phyloP scores from a whole-genome alignment of 1,284 basidiomycete genomes.

The Takashimella tepidaria region DNA sequence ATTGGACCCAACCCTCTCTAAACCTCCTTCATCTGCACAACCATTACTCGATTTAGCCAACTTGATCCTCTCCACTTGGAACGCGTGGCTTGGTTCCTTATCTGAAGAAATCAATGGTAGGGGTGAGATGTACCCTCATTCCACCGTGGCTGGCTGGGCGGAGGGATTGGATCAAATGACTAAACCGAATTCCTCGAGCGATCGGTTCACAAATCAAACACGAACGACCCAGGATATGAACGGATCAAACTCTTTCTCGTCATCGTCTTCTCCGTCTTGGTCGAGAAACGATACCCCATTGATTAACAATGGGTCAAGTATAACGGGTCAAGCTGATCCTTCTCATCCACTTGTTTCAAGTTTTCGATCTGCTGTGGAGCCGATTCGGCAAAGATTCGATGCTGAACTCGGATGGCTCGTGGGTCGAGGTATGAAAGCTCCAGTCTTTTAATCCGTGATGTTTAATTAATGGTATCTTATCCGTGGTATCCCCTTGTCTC shows the following conservation, averaged over 20 bases:
- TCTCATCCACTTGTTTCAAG: slow-evolving; percentile 21
- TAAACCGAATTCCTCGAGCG: neutral
- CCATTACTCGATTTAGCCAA: slow-evolving; percentile 33
- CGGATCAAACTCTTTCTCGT: neutral
- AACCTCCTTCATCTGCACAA: slow-evolving; percentile 11
- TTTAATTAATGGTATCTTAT: too few relatives aligned
- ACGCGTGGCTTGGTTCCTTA: slow-evolving; percentile 26
- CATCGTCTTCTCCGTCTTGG: slow-evolving; percentile 3
- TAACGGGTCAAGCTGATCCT: neutral
- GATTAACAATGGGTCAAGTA: too few relatives aligned
- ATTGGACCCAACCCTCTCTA: slow-evolving; percentile 1
- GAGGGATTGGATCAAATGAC: slow-evolving; percentile 26
- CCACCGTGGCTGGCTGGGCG: slow-evolving; percentile 30
- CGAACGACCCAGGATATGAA: neutral
- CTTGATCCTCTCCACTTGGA: slow-evolving; percentile 30
- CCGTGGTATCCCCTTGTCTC: too few relatives aligned
- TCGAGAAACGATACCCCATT: neutral
- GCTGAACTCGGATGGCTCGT: slow-evolving; percentile 40
- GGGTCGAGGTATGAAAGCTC: slow-evolving; percentile 8
- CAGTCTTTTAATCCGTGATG: neutral
- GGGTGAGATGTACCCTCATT: slow-evolving; percentile 41
- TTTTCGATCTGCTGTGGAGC: slow-evolving; percentile 30
- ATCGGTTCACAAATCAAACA: too few relatives aligned
- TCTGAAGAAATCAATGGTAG: slow-evolving; percentile 37
- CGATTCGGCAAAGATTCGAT: slow-evolving; percentile 26